These are phyloP conservation scores for Rutidosis leptorrhynchoides DNA, from an alignment of 129 eudicot species.

Conservation along the genomic window DNA sequence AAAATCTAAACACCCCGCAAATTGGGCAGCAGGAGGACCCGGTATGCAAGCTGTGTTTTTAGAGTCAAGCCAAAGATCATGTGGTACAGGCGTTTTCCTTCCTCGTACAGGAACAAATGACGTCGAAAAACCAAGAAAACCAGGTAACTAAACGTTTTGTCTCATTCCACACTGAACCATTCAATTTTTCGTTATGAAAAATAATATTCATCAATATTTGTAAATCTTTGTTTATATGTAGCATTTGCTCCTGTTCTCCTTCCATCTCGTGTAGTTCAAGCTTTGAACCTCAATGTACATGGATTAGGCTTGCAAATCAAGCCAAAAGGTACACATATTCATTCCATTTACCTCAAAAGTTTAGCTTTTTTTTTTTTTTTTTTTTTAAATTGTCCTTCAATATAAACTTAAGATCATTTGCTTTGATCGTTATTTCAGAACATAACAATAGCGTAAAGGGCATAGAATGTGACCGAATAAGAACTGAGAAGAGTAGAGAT, in stretches of 20 bases:
- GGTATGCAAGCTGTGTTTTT: constrained; percentile 71
- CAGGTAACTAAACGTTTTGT: constrained; percentile 59
- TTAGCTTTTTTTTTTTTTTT: background rate
- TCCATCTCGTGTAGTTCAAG: constrained; percentile 71
- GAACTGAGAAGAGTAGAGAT: constrained; percentile 33
- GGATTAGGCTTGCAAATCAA: constrained; percentile 54
- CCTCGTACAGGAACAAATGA: constrained; percentile 47
- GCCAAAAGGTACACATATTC: constrained; percentile 37
- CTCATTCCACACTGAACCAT: background rate
- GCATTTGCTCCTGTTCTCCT: constrained; percentile 77
- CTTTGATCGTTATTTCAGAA: constrained; percentile 35
- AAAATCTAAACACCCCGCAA: constrained; percentile 30
- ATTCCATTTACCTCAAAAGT: background rate
- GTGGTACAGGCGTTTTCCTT: constrained; percentile 85
- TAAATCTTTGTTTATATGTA: constrained; percentile 24
- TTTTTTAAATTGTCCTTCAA: background rate
- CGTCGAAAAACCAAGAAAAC: constrained; percentile 42
- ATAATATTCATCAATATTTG: too few species aligned
- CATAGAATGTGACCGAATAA: constrained; percentile 12
- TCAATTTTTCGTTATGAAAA: too few species aligned
- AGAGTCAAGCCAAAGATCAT: constrained; percentile 47
- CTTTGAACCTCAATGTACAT: constrained; percentile 67
- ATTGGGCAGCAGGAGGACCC: constrained; percentile 54
- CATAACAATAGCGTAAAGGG: constrained; percentile 26
- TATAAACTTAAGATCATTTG: background rate